Base-by-base conservation (phyloP, 192 early-diverging fungal genomes). In the Oehlia diaphana region DNA sequence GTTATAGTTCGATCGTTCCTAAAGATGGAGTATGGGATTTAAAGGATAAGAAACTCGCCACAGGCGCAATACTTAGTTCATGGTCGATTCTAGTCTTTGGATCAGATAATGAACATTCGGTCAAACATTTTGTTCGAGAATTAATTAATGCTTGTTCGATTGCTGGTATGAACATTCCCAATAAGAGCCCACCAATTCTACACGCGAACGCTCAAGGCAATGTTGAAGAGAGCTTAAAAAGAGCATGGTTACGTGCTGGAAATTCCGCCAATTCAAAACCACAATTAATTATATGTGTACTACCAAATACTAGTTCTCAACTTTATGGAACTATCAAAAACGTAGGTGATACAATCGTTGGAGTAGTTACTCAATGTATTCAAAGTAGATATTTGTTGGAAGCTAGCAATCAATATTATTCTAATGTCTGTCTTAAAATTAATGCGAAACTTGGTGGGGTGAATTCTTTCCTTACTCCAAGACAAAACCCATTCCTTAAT, bases 401-500 rank as follows among this genome's bases (percentile, higher is more conserved):
- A 23, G 87, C 93, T 23, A 96, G 92, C 81, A 81, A 90, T 42
- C 96, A 97, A 87, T 98, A 98, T 87, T 96, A 93, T 77, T 96
- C 96, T 10, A 98, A 97, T 73, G 92, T 98, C 16, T 94, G 92
- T 76, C 85, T 98, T 37, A 98, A 98, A 87, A 90, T 97, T 74
- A 98, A 98, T 84, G 89, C 93, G 39, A 97, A 98, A 87, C 89
- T 58, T 58, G 61, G 16, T 21, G 53, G 16, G 0, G 92, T 91
- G 86, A 97, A 97, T 86, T 87, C 90, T 31, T 91, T 87, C 78
- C 81, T 98, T 39, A 80, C 70, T 0, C 83, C 81, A 23, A 39
- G 80, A 12, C 86, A 93, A 64, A 86, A 92, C 26, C 90, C 92
- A 1, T 94, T 98, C 82, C 82, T 95, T 42, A 82, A 3, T 92